Evolutionary conservation across 2,329 filamentous ascomycete species (phyloP).

Genomic region (Cladophialophora carrionii): DNA sequence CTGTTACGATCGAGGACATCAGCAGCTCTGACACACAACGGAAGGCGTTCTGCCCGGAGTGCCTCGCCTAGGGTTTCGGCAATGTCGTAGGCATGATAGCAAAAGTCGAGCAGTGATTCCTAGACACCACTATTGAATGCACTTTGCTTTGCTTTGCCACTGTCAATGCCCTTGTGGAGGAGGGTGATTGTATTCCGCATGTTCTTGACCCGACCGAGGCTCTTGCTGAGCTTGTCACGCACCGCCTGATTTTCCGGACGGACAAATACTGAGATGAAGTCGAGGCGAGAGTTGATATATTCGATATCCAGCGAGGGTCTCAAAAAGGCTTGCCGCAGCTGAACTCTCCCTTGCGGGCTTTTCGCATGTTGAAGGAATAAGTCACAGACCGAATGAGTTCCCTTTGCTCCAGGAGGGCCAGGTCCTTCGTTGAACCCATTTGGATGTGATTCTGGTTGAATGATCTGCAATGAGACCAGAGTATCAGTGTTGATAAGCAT

Average conservation of each 20-base stretch:
- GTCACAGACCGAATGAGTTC: slow-evolving; percentile 81
- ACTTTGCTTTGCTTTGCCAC: slow-evolving; percentile 53
- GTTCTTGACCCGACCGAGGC: slow-evolving; percentile 73
- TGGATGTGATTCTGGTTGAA: slow-evolving; percentile 80
- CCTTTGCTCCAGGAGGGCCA: slow-evolving; percentile 68
- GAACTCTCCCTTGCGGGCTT: slow-evolving; percentile 76
- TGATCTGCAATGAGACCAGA: slow-evolving; percentile 78
- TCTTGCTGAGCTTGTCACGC: slow-evolving; percentile 61
- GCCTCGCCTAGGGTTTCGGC: slow-evolving; percentile 65
- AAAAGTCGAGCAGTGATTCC: slow-evolving; percentile 73
- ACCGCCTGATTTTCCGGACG: slow-evolving; percentile 66
- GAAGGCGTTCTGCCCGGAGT: slow-evolving; percentile 51
- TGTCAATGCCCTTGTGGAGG: slow-evolving; percentile 75
- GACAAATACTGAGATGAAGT: slow-evolving; percentile 68
- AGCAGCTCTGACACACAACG: slow-evolving; percentile 53
- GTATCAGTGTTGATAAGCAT: slow-evolving; percentile 84
- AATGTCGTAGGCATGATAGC: slow-evolving; percentile 70
- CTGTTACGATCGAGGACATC: slow-evolving; percentile 61
- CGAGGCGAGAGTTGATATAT: slow-evolving; percentile 71
- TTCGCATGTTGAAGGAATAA: slow-evolving; percentile 74
- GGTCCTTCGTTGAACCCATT: slow-evolving; percentile 77
- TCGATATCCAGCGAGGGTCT: slow-evolving; percentile 71
- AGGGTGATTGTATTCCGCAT: slow-evolving; percentile 69
- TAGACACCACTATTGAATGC: slow-evolving; percentile 70
- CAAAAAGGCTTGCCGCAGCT: slow-evolving; percentile 78